Base-by-base conservation (phyloP, 2,329 filamentous ascomycete genomes). In the Curvularia hawaiiensis region DNA sequence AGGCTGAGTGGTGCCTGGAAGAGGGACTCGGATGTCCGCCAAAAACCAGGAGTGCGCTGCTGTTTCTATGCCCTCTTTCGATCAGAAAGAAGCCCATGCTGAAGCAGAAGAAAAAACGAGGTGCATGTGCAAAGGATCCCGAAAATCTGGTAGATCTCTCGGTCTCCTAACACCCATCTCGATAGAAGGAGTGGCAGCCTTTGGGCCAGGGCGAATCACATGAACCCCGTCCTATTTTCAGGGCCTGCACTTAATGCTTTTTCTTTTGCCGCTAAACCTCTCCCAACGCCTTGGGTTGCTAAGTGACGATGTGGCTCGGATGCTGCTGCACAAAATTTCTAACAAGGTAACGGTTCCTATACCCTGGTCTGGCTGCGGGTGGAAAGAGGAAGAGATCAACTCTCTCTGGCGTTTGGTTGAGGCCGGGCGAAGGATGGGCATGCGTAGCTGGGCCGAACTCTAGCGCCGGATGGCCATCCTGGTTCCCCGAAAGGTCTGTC, bases 61-160 rank as follows among this genome's bases (percentile, higher is more conserved):
- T 40, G 45, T 53, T 39, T 48, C 24, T 48, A 30, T 47, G 35
- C 41, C 45, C 46, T 18, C 11, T 44, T 44, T 54, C 30, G 31
- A 40, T 8, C 33, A 26, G 22, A 39, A 24, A 38, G 10, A 28
- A 40, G 20, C 33, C 50, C 38, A 50, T 53, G 44, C 31, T 26
- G 31, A 57, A 57, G n/a, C n/a, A n/a, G 54, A 57, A 53, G 50
- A 48, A 57, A 57, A 39, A 44, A 44, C 12, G 43, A 49, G 48
- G 24, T 38, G 20, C 40, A 57, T 33, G n/a, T 39, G 53, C 48
- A 52, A 45, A 35, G n/a, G 22, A 9, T 5, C 39, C 50, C 24
- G 45, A 18, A 38, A 44, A n/a, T 48, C 31, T 31, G 33, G 50
- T 28, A 44, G 30, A 54, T 53, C 50, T 14, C 20, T 33, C 31